A percentile compares a stretch with the other conserved stretches of the same genome.
These are phyloP conservation scores for Euclidium syriacum DNA, from an alignment of 345 rosid genomes.

Conservation along the genomic window DNA sequence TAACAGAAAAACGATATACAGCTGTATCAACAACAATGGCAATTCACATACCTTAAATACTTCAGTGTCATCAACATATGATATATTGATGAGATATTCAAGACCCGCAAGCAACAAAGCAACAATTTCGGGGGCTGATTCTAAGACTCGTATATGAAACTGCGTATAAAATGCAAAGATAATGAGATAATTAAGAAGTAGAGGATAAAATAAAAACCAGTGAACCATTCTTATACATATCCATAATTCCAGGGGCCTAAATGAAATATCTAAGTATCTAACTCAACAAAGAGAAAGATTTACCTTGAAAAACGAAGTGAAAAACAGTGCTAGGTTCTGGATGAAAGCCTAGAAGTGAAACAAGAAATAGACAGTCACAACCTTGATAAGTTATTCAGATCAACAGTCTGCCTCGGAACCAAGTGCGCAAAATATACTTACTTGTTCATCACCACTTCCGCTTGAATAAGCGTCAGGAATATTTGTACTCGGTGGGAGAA, in stretches of 20 bases:
- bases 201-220: constrained; percentile 1
- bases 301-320: constrained; percentile 95
- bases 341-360: constrained; percentile 75
- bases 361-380: neutral
- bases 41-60: constrained; percentile 81
- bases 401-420: neutral
- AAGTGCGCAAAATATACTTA: constrained; percentile 23
- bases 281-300: constrained; percentile 18
- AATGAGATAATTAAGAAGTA: neutral
- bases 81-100: constrained; percentile 81
- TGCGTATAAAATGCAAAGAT: constrained; percentile 27
- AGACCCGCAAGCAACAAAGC: constrained; percentile 69
- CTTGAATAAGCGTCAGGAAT: constrained; percentile 89
- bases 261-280: neutral
- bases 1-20: neutral
- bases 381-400: neutral
- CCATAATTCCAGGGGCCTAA: neutral
- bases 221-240: neutral
- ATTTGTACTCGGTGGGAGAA: constrained; percentile 71
- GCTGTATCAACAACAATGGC: neutral
- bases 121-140: constrained; percentile 63
- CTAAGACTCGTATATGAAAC: constrained; percentile 85
- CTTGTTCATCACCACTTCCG: constrained; percentile 93
- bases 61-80: constrained; percentile 98
- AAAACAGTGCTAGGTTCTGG: constrained; percentile 95